These are phyloP conservation scores for Cajanus cajan DNA, from an alignment of 306 rosid genomes.

Conservation along the genomic window DNA sequence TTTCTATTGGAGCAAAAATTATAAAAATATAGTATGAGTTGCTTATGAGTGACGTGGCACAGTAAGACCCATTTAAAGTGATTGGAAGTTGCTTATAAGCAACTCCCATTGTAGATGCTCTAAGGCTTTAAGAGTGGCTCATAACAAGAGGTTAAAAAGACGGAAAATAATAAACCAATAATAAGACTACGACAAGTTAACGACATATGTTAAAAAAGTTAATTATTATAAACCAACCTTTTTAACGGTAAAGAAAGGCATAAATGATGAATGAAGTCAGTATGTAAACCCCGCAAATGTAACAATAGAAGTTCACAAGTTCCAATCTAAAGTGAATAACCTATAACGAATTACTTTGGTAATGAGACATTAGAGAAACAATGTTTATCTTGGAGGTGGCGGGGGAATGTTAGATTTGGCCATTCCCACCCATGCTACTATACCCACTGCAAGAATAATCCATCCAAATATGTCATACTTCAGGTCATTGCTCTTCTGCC, in stretches of 20 bases:
- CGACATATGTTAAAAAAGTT: neutral
- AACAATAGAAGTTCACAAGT: conserved; percentile 20
- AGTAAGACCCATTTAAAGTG: no score
- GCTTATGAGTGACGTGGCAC: no score
- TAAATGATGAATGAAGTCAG: conserved; percentile 13
- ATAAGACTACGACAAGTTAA: neutral
- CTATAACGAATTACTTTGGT: conserved; percentile 21
- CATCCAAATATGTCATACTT: conserved; percentile 84
- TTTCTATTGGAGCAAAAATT: no score
- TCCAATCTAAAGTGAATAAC: conserved; percentile 19
- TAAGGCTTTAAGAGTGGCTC: neutral
- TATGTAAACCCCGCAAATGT: conserved; percentile 20
- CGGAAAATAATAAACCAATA: neutral
- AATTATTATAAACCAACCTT: neutral
- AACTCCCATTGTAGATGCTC: no score
- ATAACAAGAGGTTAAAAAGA: neutral
- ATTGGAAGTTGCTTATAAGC: no score
- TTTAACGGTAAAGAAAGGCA: neutral
- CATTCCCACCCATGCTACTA: conserved; percentile 75
- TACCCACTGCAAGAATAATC: conserved; percentile 74
- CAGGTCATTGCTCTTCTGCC: conserved; percentile 58
- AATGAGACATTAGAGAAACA: conserved; percentile 14
- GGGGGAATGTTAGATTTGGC: conserved; percentile 68
- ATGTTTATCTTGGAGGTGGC: conserved; percentile 58
- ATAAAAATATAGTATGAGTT: no score